Conservation (phyloP, 768 basidiomycete genomes). For the Leccinum obscurum region DNA sequence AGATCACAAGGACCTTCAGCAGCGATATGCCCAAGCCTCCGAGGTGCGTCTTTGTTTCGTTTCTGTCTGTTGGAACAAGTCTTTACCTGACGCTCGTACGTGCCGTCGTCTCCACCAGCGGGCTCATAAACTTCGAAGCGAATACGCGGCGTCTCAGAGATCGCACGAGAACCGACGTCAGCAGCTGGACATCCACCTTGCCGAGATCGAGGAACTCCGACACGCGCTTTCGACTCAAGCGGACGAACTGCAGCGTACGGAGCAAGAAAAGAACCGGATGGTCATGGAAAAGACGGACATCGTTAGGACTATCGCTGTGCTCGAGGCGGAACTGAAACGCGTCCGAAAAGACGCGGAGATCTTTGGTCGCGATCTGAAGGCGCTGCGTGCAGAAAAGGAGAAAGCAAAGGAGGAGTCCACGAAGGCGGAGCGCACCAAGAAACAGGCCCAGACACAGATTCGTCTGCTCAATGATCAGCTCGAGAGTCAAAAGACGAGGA, state of each 20-base stretch:
- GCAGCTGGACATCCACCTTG: constrained; percentile 67
- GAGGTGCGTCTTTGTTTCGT: background rate
- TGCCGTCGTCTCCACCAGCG: constrained; percentile 38
- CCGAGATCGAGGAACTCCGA: constrained; percentile 78
- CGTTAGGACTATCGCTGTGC: constrained; percentile 57
- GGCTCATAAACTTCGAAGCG: constrained; percentile 60
- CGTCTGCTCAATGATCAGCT: constrained; percentile 66
- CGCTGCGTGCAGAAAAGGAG: constrained; percentile 67
- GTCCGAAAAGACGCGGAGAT: constrained; percentile 76
- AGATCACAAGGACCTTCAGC: constrained; percentile 53
- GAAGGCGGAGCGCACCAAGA: constrained; percentile 61
- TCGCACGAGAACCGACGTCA: constrained; percentile 72
- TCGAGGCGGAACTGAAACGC: constrained; percentile 74
- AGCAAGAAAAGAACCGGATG: constrained; percentile 64
- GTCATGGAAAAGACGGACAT: constrained; percentile 65
- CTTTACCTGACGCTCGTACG: background rate
- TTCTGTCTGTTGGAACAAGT: background rate
- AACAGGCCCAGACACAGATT: constrained; percentile 67
- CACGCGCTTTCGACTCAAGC: constrained; percentile 61
- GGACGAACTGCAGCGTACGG: constrained; percentile 59
- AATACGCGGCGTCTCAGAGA: constrained; percentile 58
- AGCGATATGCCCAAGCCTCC: background rate
- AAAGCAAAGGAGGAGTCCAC: constrained; percentile 55
- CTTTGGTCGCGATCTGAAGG: constrained; percentile 76
- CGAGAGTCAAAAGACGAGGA: constrained; percentile 47